Evolutionary conservation across 306 rosid genomes (phyloP).

Genomic region (Cucurbita moschata): DNA sequence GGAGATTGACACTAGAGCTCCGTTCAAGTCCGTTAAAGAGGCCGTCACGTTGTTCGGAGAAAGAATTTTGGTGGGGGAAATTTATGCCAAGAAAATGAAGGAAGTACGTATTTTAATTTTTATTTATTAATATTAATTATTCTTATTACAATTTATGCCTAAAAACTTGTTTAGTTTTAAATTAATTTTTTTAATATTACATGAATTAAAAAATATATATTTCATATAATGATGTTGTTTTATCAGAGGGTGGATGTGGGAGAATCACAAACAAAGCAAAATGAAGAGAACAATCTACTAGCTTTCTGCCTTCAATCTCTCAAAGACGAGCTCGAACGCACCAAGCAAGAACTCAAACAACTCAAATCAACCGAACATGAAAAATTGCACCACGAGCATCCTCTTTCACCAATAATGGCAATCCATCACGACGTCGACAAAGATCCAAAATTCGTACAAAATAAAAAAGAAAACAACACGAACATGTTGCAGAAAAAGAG

Average conservation of each 20-base stretch:
- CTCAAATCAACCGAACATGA: slow-evolving; percentile 30
- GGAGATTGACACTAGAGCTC: slow-evolving; percentile 74
- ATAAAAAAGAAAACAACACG: neutral
- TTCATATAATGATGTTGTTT: neutral
- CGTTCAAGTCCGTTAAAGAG: slow-evolving; percentile 78
- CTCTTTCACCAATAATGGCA: neutral
- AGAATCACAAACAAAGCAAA: slow-evolving; percentile 25
- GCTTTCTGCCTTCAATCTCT: slow-evolving; percentile 33
- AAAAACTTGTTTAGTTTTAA: too few relatives aligned
- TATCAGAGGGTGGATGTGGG: slow-evolving; percentile 30
- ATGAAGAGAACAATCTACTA: slow-evolving; percentile 44
- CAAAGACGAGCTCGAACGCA: slow-evolving; percentile 46
- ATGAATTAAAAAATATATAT: too few relatives aligned
- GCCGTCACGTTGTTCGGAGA: slow-evolving; percentile 82
- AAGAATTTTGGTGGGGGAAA: slow-evolving; percentile 62
- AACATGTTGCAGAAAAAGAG: slow-evolving; percentile 24
- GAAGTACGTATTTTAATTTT: slow-evolving; percentile 20
- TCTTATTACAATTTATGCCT: too few relatives aligned
- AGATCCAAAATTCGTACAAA: slow-evolving; percentile 11
- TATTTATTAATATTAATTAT: too few relatives aligned
- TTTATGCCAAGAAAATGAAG: slow-evolving; percentile 64
- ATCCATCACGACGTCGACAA: slow-evolving; percentile 23
- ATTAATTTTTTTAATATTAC: too few relatives aligned
- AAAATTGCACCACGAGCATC: slow-evolving; percentile 3
- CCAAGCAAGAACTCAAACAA: slow-evolving; percentile 46